A percentile compares a stretch with the other conserved stretches of the same genome.
phyloP scores from a whole-genome alignment of 345 rosid genomes.

The Salix viminalis region DNA sequence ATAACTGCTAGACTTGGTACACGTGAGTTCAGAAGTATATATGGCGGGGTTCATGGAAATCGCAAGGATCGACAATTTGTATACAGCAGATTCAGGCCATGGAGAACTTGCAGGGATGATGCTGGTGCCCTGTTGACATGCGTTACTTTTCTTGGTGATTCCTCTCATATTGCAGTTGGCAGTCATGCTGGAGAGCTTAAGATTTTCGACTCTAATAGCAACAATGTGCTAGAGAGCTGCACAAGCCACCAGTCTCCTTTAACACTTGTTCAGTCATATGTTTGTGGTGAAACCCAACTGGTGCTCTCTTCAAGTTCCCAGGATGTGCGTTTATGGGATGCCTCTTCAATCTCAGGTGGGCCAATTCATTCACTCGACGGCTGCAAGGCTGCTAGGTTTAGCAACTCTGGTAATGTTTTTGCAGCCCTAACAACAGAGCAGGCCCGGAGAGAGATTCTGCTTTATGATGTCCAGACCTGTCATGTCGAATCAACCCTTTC shows the following conservation, averaged over 20 bases:
- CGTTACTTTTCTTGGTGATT: slow-evolving; percentile 68
- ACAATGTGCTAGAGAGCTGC: slow-evolving; percentile 63
- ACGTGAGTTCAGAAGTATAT: slow-evolving; percentile 67
- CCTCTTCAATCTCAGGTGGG: slow-evolving; percentile 59
- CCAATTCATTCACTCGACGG: slow-evolving; percentile 71
- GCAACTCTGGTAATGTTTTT: slow-evolving; percentile 69
- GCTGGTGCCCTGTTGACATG: slow-evolving; percentile 72
- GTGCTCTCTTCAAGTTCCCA: slow-evolving; percentile 80
- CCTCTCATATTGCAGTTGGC: slow-evolving; percentile 80
- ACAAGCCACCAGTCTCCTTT: slow-evolving; percentile 74
- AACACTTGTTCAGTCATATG: slow-evolving; percentile 64
- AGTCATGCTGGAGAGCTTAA: slow-evolving; percentile 83
- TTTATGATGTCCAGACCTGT: slow-evolving; percentile 77
- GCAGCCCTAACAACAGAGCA: slow-evolving; percentile 66
- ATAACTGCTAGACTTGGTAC: slow-evolving; percentile 82
- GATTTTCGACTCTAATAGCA: slow-evolving; percentile 64
- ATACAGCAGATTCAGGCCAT: slow-evolving; percentile 89
- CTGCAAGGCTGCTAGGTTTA: slow-evolving; percentile 85
- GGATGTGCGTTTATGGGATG: slow-evolving; percentile 92
- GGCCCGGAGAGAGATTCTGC: slow-evolving; percentile 64
- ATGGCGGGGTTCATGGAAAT: slow-evolving; percentile 89
- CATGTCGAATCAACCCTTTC: slow-evolving; percentile 48
- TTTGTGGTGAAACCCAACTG: slow-evolving; percentile 57
- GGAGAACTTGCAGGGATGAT: slow-evolving; percentile 96
- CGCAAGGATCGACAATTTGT: slow-evolving; percentile 94